Conservation (phyloP, 2,329 filamentous ascomycete genomes). For the Emmonsia crescens region DNA sequence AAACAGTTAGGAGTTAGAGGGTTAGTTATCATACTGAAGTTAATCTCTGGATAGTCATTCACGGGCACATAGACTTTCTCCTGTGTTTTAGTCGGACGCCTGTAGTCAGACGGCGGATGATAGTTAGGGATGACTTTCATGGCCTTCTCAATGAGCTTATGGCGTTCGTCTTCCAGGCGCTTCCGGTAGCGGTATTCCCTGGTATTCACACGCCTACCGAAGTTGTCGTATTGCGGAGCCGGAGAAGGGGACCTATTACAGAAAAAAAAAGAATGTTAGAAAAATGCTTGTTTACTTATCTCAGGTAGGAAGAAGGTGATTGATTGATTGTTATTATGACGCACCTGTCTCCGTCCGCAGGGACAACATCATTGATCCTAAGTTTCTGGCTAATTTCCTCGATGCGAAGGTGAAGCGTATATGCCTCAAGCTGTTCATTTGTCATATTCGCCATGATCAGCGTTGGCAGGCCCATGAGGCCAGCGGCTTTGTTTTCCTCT, state of each 20-base stretch:
- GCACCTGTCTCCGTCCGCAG: constrained; percentile 88
- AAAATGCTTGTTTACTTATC: neutral
- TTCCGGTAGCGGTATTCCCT: constrained; percentile 98
- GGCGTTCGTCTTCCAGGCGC: constrained; percentile 93
- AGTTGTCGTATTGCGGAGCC: constrained; percentile 96
- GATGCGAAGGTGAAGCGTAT: constrained; percentile 90
- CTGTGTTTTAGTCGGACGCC: constrained; percentile 97
- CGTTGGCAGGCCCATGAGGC: constrained; percentile 92
- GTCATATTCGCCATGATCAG: constrained; percentile 98
- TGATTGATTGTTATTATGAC: constrained; percentile 23
- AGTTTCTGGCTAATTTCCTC: constrained; percentile 99
- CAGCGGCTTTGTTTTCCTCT: constrained; percentile 95
- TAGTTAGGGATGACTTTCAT: constrained; percentile 99
- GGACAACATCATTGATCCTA: constrained; percentile 96
- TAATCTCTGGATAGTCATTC: constrained; percentile 99
- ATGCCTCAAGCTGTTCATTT: constrained; percentile 93
- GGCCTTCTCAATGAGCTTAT: constrained; percentile 96
- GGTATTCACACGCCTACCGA: constrained; percentile 97
- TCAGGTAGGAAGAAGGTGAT: too few species aligned
- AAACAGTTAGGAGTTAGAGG: constrained; percentile 70
- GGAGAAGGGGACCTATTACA: constrained; percentile 76
- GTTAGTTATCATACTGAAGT: constrained; percentile 99
- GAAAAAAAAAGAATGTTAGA: constrained; percentile 11
- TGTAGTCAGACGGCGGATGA: constrained; percentile 95
- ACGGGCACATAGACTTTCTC: constrained; percentile 99